Conservation (phyloP, 352 stramenopile species). For the Phytopythium litorale region DNA sequence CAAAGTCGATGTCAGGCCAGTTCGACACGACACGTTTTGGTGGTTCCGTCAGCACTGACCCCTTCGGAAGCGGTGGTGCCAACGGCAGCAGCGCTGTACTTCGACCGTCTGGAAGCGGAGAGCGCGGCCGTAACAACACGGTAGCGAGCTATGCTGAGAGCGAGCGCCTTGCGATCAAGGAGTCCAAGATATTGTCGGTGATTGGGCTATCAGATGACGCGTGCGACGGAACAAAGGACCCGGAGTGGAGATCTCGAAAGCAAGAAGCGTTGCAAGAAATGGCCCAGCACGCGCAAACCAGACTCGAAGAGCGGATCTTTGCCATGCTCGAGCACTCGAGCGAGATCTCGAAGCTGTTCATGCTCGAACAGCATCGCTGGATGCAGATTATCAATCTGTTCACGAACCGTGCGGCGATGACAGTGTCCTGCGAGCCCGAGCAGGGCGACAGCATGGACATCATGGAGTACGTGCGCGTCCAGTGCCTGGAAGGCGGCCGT, state of each 20-base stretch:
- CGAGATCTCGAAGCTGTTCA: constrained; percentile 47
- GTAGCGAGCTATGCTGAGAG: constrained; percentile 18
- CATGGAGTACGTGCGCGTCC: constrained; percentile 83
- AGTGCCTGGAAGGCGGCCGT: constrained; percentile 70
- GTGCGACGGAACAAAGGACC: constrained; percentile 47
- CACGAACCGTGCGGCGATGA: constrained; percentile 52
- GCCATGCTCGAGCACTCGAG: constrained; percentile 53
- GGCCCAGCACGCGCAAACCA: constrained; percentile 50
- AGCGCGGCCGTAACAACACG: constrained; percentile 10
- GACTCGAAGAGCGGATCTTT: constrained; percentile 75
- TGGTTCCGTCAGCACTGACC: constrained; percentile 30
- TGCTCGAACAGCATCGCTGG: constrained; percentile 74
- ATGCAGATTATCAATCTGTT: constrained; percentile 83
- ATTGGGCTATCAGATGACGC: constrained; percentile 66
- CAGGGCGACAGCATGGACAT: constrained; percentile 75
- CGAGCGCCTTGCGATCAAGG: constrained; percentile 32
- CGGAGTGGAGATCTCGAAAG: constrained; percentile 25
- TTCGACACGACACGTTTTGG: constrained; percentile 66
- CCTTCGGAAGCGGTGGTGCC: constrained; percentile 28
- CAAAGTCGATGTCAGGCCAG: constrained; percentile 55
- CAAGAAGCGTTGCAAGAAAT: constrained; percentile 51
- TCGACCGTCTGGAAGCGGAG: background rate
- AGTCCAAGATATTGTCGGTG: constrained; percentile 50
- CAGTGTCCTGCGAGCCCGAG: constrained; percentile 64
- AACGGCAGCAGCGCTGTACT: background rate